phyloP scores from a whole-genome alignment of 2,329 filamentous ascomycete genomes.

The Scedosporium aurantiacum region DNA sequence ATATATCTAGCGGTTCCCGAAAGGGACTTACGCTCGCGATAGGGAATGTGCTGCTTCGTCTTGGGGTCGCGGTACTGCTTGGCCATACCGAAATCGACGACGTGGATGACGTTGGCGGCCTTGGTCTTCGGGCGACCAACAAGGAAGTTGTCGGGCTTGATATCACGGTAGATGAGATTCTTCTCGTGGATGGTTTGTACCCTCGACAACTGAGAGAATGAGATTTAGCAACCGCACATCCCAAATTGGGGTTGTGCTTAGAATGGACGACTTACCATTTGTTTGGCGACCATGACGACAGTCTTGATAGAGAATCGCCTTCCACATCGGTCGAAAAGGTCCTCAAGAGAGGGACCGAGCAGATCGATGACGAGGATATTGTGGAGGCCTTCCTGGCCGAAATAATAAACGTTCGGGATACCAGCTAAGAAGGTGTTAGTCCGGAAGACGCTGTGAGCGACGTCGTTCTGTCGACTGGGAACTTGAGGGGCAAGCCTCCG shows the following conservation, averaged over 20 bases:
- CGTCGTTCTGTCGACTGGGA: too few relatives aligned
- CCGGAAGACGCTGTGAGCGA: conserved; percentile 9
- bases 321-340: conserved; percentile 95
- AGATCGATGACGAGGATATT: conserved; percentile 98
- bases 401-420: conserved; percentile 99
- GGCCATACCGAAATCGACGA: conserved; percentile 98
- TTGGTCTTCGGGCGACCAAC: conserved; percentile 89
- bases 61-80: conserved; percentile 99
- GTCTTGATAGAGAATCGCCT: conserved; percentile 94
- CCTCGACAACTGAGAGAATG: conserved; percentile 56
- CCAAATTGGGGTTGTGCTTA: not conserved
- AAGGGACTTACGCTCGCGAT: conserved; percentile 90
- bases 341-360: conserved; percentile 86
- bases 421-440: conserved; percentile 51
- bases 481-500: not conserved
- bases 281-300: conserved; percentile 97
- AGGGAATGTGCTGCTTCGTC: conserved; percentile 97
- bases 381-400: conserved; percentile 94
- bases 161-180: conserved; percentile 97
- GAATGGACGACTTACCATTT: conserved; percentile 58
- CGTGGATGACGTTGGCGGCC: conserved; percentile 94
- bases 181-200: conserved; percentile 95
- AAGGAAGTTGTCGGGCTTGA: conserved; percentile 98
- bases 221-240: not conserved
- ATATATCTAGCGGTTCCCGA: conserved; percentile 97